Percentiles rank a stretch among this genome's conserved stretches.
Conservation (phyloP, 306 rosid species). For the Acacia confusa region DNA sequence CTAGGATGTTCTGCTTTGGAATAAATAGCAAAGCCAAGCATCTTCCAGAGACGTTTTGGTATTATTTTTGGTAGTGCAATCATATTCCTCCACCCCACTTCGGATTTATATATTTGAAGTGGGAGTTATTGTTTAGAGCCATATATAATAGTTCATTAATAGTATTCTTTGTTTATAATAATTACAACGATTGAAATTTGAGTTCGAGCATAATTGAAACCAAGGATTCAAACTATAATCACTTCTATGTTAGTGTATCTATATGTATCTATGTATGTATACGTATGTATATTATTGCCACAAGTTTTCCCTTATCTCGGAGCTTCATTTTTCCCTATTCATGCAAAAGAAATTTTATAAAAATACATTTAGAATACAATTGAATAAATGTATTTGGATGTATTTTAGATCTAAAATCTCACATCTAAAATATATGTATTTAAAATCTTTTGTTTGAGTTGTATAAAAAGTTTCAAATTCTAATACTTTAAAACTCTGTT, state of each 20-base stretch:
- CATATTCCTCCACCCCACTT: neutral
- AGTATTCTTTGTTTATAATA: neutral
- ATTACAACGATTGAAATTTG: neutral
- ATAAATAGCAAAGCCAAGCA: constrained; percentile 19
- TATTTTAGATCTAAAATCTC: too few relatives aligned
- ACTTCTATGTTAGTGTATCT: too few relatives aligned
- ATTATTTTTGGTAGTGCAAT: neutral
- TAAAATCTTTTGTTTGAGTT: neutral
- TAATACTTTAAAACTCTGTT: too few relatives aligned
- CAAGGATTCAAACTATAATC: neutral
- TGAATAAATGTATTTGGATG: neutral
- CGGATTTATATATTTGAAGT: constrained; percentile 5
- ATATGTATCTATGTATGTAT: too few relatives aligned
- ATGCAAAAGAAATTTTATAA: neutral
- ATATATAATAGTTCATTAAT: neutral
- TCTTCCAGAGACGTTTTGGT: neutral
- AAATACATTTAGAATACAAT: neutral
- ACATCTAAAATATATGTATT: too few relatives aligned
- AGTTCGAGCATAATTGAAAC: neutral
- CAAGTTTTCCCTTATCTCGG: neutral
- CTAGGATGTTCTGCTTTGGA: constrained; percentile 22
- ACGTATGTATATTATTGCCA: neutral
- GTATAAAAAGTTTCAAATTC: too few relatives aligned
- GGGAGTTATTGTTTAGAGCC: constrained; percentile 8
- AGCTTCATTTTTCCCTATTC: neutral